Base-by-base conservation (phyloP, 257 asterid species). In the Forsythia viridissima region DNA sequence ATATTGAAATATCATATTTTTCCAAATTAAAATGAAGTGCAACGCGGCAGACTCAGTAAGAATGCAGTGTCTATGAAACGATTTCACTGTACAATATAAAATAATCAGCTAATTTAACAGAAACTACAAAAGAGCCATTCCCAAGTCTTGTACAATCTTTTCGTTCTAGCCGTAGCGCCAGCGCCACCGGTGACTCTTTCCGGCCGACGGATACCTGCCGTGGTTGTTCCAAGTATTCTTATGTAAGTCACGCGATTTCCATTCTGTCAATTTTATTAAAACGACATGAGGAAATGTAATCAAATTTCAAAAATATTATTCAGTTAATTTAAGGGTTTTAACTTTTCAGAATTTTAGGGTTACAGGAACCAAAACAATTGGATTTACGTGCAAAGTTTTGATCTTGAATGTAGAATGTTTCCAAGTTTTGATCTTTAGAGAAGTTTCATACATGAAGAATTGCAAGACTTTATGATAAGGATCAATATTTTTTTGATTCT, bases 81-180 rank as follows among this genome's bases (percentile, higher is more conserved):
- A 30, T 30, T 30, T 30, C 1, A 30, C 34, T 30, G 34, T 30
- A 30, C 34, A 30, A 30, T 30, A 30, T 30, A 30, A 30, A 30
- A 30, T 30, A 42, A 46, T 8, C 67, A n/a, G 36, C 15, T 1
- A 18, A 57, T n/a, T 51, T 5, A 59, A 20, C 13, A 8, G 68
- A 61, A 21, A n/a, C 69, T 68, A 21, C 52, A 59, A 2, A 21
- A 65, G 12, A 4, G 52, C 61, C 52, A 61, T 30, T 41, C 16
- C 38, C 38, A 21, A 16, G 65, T n/a, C 34, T 8, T 61, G 38
- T 3, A 3, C 65, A 37, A 73, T 48, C 71, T 39, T 38, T 74
- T 71, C 7, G 24, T 72, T 41, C 73, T 72, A 74, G 79, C 76
- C 86, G 76, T 76, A 77, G 79, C 78, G 12, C 72, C 61, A 36